A percentile compares a stretch with the other conserved stretches of the same genome.
These are phyloP conservation scores for Euphorbia celastroides DNA, from an alignment of 441 rosid species.

Conservation along the genomic window DNA sequence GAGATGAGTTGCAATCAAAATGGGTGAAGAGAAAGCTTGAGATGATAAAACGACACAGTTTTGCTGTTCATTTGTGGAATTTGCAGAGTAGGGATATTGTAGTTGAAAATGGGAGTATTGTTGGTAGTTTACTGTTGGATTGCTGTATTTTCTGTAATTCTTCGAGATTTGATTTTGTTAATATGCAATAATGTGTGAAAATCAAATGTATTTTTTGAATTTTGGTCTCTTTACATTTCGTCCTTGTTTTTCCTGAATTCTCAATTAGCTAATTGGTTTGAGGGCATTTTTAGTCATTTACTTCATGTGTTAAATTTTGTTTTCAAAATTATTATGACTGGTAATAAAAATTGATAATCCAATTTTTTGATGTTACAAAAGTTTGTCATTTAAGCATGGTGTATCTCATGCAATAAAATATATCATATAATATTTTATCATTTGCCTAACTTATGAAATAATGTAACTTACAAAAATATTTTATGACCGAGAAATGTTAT, in stretches of 20 bases:
- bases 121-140: slow-evolving; percentile 41
- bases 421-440: too few relatives aligned
- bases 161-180: slow-evolving; percentile 25
- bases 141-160: slow-evolving; percentile 63
- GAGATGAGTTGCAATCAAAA: slow-evolving; percentile 31
- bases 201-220: not conserved
- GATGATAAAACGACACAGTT: slow-evolving; percentile 42
- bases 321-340: too few relatives aligned
- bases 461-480: too few relatives aligned
- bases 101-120: slow-evolving; percentile 62
- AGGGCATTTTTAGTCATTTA: not conserved
- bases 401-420: too few relatives aligned
- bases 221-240: not conserved
- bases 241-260: not conserved
- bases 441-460: too few relatives aligned
- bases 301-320: too few relatives aligned
- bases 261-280: not conserved
- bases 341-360: not conserved
- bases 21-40: slow-evolving; percentile 41
- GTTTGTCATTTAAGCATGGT: too few relatives aligned
- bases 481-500: too few relatives aligned
- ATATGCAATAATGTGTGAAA: slow-evolving; percentile 8
- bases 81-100: slow-evolving; percentile 56
- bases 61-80: slow-evolving; percentile 76
- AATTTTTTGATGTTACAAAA: not conserved